These are phyloP conservation scores for Sarcomyxa edulis DNA, from an alignment of 768 basidiomycete genomes.

Conservation along the genomic window DNA sequence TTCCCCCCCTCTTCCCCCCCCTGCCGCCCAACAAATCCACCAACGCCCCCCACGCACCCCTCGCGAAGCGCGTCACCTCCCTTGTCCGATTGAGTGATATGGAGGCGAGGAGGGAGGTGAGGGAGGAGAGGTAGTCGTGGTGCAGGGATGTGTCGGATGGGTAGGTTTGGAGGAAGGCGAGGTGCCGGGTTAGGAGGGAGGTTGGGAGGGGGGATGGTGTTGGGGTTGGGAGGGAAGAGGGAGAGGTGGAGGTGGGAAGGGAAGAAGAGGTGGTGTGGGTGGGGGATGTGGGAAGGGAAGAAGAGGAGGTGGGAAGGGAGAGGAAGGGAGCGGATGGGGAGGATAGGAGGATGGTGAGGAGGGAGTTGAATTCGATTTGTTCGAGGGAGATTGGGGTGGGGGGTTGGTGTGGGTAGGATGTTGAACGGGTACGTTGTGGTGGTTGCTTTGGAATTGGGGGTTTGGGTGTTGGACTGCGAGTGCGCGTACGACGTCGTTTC, in stretches of 20 bases:
- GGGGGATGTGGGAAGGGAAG: constrained; percentile 35
- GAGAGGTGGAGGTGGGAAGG: constrained; percentile 30
- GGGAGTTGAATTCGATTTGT: constrained; percentile 66
- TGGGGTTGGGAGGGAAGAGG: no score
- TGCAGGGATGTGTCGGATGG: constrained; percentile 75
- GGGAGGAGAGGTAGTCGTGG: constrained; percentile 62
- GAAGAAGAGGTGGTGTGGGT: constrained; percentile 58
- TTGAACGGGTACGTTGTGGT: constrained; percentile 11
- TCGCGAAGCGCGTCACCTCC: constrained; percentile 56
- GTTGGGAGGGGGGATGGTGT: no score
- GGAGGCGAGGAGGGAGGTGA: constrained; percentile 67
- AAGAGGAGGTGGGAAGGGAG: constrained; percentile 37
- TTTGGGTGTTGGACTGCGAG: constrained; percentile 8
- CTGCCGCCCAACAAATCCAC: constrained; percentile 77
- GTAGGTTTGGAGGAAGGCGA: constrained; percentile 60
- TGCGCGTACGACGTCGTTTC: constrained; percentile 28
- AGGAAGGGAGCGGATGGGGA: constrained; percentile 57
- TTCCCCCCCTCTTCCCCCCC: no score
- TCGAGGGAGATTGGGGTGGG: constrained; percentile 37
- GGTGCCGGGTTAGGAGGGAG: constrained; percentile 31
- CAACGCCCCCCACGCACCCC: constrained; percentile 55
- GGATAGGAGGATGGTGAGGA: constrained; percentile 56
- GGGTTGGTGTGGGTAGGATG: no score
- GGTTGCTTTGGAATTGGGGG: constrained; percentile 15
- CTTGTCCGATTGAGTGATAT: constrained; percentile 71